These are phyloP conservation scores for Magnolia officinalis DNA, from an alignment of 164 flowering plant genomes.

Conservation along the genomic window DNA sequence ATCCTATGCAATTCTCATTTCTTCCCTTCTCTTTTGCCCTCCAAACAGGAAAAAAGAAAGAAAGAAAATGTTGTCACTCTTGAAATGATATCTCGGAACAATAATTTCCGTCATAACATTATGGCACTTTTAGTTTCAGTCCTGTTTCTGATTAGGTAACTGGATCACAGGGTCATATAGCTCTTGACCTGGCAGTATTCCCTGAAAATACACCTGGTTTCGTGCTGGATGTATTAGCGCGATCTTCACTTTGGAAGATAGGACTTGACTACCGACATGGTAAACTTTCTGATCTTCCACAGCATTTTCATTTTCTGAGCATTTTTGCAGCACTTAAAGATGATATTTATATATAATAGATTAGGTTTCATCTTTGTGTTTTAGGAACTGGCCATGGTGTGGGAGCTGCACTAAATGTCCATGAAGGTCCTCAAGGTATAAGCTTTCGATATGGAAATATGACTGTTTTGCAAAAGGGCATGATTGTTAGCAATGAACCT, in stretches of 20 bases:
- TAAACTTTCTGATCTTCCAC: slow-evolving; percentile 25
- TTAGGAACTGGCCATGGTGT: slow-evolving; percentile 98
- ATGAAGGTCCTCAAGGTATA: slow-evolving; percentile 98
- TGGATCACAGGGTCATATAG: slow-evolving; percentile 86
- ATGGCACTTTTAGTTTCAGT: background rate
- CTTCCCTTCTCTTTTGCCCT: background rate
- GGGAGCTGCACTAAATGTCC: slow-evolving; percentile 97
- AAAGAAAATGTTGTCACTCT: background rate
- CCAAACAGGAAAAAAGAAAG: background rate
- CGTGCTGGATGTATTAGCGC: slow-evolving; percentile 93
- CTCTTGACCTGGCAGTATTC: slow-evolving; percentile 91
- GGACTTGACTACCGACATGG: slow-evolving; percentile 99
- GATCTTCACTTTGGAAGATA: slow-evolving; percentile 86
- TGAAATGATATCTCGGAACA: background rate
- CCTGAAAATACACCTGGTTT: slow-evolving; percentile 96
- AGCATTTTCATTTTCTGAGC: background rate
- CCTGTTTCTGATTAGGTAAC: background rate
- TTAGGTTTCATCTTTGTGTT: background rate
- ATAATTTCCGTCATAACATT: background rate
- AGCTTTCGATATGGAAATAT: slow-evolving; percentile 86
- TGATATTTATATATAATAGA: background rate
- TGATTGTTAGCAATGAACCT: slow-evolving; percentile 96
- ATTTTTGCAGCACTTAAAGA: background rate
- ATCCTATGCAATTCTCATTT: background rate
- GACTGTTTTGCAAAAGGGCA: slow-evolving; percentile 77